Conservation (phyloP, 2,329 filamentous ascomycete genomes). For the Lachnellula willkommii region DNA sequence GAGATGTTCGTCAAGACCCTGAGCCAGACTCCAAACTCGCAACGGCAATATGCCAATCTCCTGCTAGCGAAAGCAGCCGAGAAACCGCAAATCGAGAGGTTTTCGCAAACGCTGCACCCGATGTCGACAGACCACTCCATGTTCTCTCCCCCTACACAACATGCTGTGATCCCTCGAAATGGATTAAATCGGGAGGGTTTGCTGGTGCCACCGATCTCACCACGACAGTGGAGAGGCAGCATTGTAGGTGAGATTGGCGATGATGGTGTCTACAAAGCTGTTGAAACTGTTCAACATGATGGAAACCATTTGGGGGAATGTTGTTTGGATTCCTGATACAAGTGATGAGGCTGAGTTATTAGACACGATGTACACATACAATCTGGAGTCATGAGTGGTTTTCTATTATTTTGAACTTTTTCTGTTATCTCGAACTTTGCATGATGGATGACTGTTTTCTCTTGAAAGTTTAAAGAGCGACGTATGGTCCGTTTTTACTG, state of each 20-base stretch:
- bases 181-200: not conserved
- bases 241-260: conserved; percentile 24
- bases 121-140: conserved; percentile 2
- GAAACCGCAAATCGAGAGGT: conserved; percentile 32
- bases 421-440: too few species aligned
- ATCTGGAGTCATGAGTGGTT: not conserved
- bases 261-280: conserved; percentile 6
- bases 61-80: conserved; percentile 39
- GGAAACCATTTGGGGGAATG: not conserved
- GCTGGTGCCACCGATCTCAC: not conserved
- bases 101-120: conserved; percentile 13
- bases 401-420: too few species aligned
- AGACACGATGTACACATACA: not conserved
- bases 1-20: conserved; percentile 42
- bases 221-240: conserved; percentile 19
- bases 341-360: not conserved
- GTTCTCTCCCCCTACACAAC: not conserved
- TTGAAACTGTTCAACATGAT: not conserved
- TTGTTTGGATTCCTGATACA: conserved; percentile 2
- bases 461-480: too few species aligned
- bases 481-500: too few species aligned
- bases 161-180: not conserved
- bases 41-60: conserved; percentile 39
- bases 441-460: too few species aligned
- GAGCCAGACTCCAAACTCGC: conserved; percentile 40